Conservation (phyloP, 441 rosid genomes). For the Jatropha multifida region DNA sequence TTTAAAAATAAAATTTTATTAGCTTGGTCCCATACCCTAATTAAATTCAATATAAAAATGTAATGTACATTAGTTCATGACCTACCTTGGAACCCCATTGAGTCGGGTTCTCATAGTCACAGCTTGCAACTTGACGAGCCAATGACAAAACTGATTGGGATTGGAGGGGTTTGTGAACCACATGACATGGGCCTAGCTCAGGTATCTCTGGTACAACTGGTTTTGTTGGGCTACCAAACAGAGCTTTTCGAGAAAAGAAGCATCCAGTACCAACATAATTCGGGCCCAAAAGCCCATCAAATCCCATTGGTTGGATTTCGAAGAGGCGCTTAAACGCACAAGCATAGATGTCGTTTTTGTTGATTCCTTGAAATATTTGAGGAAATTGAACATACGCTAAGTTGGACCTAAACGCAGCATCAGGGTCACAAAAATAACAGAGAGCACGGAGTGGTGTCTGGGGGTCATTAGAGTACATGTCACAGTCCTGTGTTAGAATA, state of each 20-base stretch:
- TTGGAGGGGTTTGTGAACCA: slow-evolving; percentile 30
- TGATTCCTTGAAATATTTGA: slow-evolving; percentile 50
- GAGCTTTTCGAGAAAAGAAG: slow-evolving; percentile 46
- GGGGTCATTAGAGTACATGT: slow-evolving; percentile 70
- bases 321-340: slow-evolving; percentile 32
- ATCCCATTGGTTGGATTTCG: slow-evolving; percentile 33
- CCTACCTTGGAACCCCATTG: slow-evolving; percentile 65
- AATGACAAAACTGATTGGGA: slow-evolving; percentile 32
- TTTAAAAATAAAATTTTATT: no score
- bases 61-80: neutral
- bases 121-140: slow-evolving; percentile 51
- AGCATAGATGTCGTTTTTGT: slow-evolving; percentile 51
- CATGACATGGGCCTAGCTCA: slow-evolving; percentile 32
- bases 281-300: slow-evolving; percentile 46
- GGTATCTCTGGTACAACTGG: slow-evolving; percentile 27
- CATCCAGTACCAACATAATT: slow-evolving; percentile 48
- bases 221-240: slow-evolving; percentile 45
- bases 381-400: slow-evolving; percentile 65
- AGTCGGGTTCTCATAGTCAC: slow-evolving; percentile 50
- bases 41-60: neutral
- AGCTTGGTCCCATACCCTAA: no score
- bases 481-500: slow-evolving; percentile 66
- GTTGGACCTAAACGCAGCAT: slow-evolving; percentile 7
- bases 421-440: slow-evolving; percentile 48
- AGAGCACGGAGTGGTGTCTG: slow-evolving; percentile 44